Evolutionary conservation across 2,329 filamentous ascomycete genomes (phyloP).

Genomic region (Ophiostoma angusticollis): DNA sequence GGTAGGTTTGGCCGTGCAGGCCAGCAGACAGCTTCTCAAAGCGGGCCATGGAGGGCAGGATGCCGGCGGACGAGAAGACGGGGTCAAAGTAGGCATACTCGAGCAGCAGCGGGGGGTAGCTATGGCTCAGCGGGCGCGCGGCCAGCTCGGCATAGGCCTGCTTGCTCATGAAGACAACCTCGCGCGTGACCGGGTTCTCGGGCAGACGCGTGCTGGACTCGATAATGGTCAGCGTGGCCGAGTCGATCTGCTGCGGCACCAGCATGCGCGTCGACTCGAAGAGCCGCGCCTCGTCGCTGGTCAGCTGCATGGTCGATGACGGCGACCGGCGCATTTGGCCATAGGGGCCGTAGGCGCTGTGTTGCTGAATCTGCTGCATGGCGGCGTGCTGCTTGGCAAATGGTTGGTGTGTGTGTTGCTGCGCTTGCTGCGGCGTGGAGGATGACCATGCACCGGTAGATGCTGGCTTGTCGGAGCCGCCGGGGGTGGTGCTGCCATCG

Average conservation of each 20-base stretch:
- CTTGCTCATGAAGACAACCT: constrained; percentile 39
- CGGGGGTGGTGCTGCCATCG: constrained; percentile 14
- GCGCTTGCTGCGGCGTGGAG: neutral
- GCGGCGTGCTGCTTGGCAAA: constrained; percentile 17
- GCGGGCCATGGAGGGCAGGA: constrained; percentile 50
- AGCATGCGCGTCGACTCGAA: constrained; percentile 50
- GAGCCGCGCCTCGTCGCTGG: constrained; percentile 28
- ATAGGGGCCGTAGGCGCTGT: neutral
- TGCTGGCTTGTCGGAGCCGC: neutral
- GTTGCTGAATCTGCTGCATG: constrained; percentile 1
- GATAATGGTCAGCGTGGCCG: constrained; percentile 35
- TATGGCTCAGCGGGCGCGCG: constrained; percentile 26
- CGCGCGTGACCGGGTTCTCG: constrained; percentile 25
- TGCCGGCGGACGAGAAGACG: constrained; percentile 48
- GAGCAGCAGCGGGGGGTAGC: constrained; percentile 48
- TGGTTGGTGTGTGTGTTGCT: neutral
- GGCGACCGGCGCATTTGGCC: constrained; percentile 17
- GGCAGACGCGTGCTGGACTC: constrained; percentile 24
- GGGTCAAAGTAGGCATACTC: constrained; percentile 57
- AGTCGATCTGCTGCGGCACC: constrained; percentile 48
- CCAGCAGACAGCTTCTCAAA: constrained; percentile 51
- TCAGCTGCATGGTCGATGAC: constrained; percentile 16
- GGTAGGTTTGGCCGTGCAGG: constrained; percentile 39
- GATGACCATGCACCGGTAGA: too few species aligned
- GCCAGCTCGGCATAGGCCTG: constrained; percentile 38